Base-by-base conservation (phyloP, 306 rosid genomes). In the Dryas drummondii region DNA sequence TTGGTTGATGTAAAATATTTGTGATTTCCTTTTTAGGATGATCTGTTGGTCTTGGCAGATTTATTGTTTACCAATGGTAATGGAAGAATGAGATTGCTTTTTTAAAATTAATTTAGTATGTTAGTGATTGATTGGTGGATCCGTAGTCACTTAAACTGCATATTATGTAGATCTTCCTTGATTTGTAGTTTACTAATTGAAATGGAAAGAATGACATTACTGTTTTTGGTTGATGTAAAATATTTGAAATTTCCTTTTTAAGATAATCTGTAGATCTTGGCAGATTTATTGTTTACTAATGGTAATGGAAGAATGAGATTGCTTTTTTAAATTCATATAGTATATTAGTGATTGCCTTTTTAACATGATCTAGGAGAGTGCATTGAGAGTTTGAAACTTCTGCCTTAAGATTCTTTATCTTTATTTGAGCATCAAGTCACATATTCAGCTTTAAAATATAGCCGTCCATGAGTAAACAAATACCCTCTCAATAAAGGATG, bases 321-420 rank as follows among this genome's bases (percentile, higher is more conserved):
- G 49, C 70, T 57, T 37, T 56, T 76, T 48, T 1, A 46, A 4
- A 58, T 46, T 58, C 47, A 8, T 72, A 72, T 5, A 37, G 32
- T 26, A 5, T 42, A 52, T 41, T 27, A 9, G 8, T 37, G 68
- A 58, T 26, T 70, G 76, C 72, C 52, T 71, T 78, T 69, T 81
- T 68, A 75, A 70, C 73, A 61, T 61, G 73, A 68, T 74, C 67
- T 66, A 46, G 81, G 75, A 32, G 70, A 68, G 27, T 81, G 68
- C 84, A 47, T 49, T 56, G 78, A 77, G 76, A 70, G 79, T 81
- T 84, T 52, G 79, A 75, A 76, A 67, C 83, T 78, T 84, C 83
- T 83, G 88, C 75, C 78, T 67, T 75, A 83, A 85, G 82, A 80
- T 82, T 72, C 83, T 86, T 83, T 74, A 85, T 86, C 91, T 83